Evolutionary conservation across 768 basidiomycete species (phyloP).

Genomic region (Trametes maxima): DNA sequence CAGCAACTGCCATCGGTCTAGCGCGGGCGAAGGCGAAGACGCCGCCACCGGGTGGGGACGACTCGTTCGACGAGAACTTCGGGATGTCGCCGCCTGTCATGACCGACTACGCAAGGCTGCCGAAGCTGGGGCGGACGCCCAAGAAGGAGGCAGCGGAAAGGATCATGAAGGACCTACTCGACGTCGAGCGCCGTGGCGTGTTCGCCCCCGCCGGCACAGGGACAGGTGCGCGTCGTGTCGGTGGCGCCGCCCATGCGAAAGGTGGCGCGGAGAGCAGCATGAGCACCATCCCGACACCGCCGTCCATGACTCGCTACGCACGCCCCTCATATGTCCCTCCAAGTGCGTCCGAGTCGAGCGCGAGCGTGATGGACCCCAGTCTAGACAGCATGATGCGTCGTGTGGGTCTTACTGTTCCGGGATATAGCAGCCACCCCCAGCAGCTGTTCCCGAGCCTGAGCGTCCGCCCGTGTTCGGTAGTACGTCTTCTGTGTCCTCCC

Average conservation of each 20-base stretch:
- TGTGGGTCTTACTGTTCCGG: constrained; percentile 50
- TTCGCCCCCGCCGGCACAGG: constrained; percentile 6
- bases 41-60: constrained; percentile 33
- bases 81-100: constrained; percentile 59
- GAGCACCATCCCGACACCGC: constrained; percentile 70
- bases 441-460: neutral
- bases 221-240: neutral
- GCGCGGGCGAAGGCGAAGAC: constrained; percentile 19
- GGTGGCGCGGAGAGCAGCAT: constrained; percentile 54
- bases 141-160: constrained; percentile 69
- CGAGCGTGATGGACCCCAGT: constrained; percentile 56
- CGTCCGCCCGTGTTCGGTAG: constrained; percentile 13
- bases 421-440: constrained; percentile 1
- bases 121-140: constrained; percentile 62
- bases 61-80: constrained; percentile 41
- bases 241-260: constrained; percentile 8
- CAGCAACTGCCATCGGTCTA: constrained; percentile 1
- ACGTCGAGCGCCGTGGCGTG: constrained; percentile 25
- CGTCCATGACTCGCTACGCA: constrained; percentile 71
- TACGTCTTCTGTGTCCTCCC: constrained; percentile 19
- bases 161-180: constrained; percentile 65
- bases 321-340: constrained; percentile 38
- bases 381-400: constrained; percentile 72
- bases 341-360: constrained; percentile 35
- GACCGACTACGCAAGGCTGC: constrained; percentile 50